A percentile compares a stretch with the other conserved stretches of the same genome.
Conservation (phyloP, 257 asterid species). For the Solanum bulbocastanum region DNA sequence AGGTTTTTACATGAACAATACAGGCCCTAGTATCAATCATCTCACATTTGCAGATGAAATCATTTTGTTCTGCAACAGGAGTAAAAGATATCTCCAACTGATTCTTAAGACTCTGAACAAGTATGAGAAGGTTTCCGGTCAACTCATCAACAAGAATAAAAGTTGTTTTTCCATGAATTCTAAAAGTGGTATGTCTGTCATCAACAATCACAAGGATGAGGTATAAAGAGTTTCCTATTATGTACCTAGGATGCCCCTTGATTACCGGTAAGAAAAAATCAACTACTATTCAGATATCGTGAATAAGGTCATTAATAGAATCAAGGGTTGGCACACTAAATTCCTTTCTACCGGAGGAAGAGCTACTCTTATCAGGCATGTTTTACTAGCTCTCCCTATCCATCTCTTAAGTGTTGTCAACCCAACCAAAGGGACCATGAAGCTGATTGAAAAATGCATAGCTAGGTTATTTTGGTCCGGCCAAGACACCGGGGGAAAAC, state of each 20-base stretch:
- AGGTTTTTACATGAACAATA: not conserved
- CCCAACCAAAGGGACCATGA: not conserved
- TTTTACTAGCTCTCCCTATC: not conserved
- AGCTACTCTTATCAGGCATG: not conserved
- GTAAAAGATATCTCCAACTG: not conserved
- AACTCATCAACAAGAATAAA: not conserved
- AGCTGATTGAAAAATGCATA: not conserved
- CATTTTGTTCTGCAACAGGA: not conserved
- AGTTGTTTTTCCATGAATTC: too few species aligned
- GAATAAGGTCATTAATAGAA: not conserved
- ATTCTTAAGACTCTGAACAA: not conserved
- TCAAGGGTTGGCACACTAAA: not conserved
- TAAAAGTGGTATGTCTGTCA: too few species aligned
- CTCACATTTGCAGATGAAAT: not conserved
- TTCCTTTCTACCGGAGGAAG: not conserved
- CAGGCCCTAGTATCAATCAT: not conserved
- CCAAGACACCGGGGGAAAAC: too few species aligned
- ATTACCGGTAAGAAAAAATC: not conserved
- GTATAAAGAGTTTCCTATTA: too few species aligned
- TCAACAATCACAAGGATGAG: too few species aligned
- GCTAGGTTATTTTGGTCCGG: not conserved
- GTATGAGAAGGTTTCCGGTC: not conserved
- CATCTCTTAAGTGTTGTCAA: not conserved
- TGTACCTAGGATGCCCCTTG: not conserved
- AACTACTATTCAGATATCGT: too few species aligned